Conservation (phyloP, 306 rosid species). For the Hylodesmum podocarpum region DNA sequence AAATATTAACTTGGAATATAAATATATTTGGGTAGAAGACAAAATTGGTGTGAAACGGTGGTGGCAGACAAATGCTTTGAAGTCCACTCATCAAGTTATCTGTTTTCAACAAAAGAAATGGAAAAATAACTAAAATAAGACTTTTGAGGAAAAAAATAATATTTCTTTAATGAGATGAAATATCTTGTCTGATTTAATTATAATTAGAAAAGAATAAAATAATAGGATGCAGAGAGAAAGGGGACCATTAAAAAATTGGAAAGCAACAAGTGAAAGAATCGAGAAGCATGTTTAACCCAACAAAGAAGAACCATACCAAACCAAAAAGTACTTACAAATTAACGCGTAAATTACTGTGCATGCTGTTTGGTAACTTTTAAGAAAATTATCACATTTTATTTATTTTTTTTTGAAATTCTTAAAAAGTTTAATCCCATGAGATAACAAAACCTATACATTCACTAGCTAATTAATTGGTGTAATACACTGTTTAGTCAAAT, state of each 20-base stretch:
- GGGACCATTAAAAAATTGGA: slow-evolving; percentile 20
- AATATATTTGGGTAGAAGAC: slow-evolving; percentile 28
- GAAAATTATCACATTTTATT: neutral
- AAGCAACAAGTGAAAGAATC: neutral
- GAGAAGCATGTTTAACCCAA: neutral
- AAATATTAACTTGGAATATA: neutral
- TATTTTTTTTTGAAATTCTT: neutral
- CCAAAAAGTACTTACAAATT: neutral
- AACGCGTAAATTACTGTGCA: slow-evolving; percentile 9
- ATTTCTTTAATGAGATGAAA: neutral
- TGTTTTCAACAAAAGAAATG: slow-evolving; percentile 29
- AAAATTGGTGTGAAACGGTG: slow-evolving; percentile 23
- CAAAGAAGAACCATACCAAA: neutral
- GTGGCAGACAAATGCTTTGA: slow-evolving; percentile 44
- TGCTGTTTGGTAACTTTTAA: neutral
- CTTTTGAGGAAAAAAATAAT: neutral
- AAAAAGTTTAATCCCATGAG: neutral
- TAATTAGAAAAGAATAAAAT: neutral
- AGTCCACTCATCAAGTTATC: slow-evolving; percentile 37
- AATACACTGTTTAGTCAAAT: neutral
- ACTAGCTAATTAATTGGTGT: neutral
- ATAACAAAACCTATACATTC: no score
- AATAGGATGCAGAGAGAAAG: neutral
- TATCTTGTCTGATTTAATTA: neutral
- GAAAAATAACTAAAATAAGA: slow-evolving; percentile 1